Evolutionary conservation across 352 stramenopile genomes (phyloP).

Genomic region (Pythium plurisporium): DNA sequence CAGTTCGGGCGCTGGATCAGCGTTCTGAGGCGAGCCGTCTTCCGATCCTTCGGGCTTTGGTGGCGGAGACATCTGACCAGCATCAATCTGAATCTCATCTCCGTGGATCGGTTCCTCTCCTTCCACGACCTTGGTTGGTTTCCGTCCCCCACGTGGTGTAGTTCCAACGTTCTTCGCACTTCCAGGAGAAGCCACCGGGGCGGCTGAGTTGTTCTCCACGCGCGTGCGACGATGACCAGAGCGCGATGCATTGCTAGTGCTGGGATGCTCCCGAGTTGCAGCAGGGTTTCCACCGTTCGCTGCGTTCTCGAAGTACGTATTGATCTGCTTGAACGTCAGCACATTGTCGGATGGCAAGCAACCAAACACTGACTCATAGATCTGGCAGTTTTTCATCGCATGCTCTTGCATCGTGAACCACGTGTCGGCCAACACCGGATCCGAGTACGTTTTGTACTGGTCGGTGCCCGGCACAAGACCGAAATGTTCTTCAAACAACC

Average conservation of each 20-base stretch:
- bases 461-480: conserved; percentile 59
- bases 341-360: conserved; percentile 80
- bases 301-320: conserved; percentile 72
- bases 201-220: not conserved
- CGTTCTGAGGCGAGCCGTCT: not conserved
- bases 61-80: not conserved
- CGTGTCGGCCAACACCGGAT: conserved; percentile 55
- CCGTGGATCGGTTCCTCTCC: conserved; percentile 13
- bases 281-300: no score
- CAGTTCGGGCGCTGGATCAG: no score
- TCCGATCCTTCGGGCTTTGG: not conserved
- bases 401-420: conserved; percentile 60
- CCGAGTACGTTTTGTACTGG: conserved; percentile 46
- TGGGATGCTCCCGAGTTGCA: no score
- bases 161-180: not conserved
- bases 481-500: conserved; percentile 82
- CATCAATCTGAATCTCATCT: conserved; percentile 18
- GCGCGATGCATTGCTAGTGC: not conserved
- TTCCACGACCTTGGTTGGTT: conserved; percentile 14
- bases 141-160: conserved; percentile 6
- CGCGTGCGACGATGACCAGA: conserved; percentile 14
- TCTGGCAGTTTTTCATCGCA: conserved; percentile 62
- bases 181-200: not conserved
- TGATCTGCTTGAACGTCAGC: conserved; percentile 71
- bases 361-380: conserved; percentile 82